Conservation (phyloP, 2,329 filamentous ascomycete species). For the Penicillium decumbens region DNA sequence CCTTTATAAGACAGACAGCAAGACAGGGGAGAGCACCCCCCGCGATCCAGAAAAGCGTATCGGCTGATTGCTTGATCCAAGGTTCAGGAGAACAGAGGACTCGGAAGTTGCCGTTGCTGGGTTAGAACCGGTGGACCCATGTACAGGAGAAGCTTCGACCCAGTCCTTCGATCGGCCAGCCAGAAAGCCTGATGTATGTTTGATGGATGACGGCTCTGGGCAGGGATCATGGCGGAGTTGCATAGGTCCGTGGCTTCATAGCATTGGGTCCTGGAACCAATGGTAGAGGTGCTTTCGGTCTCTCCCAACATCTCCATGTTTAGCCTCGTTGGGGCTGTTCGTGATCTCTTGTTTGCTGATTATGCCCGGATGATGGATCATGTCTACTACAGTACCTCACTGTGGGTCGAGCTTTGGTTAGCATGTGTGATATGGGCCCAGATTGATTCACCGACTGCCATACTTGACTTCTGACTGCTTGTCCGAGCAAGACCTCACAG, state of each 20-base stretch:
- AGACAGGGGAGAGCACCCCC: background rate
- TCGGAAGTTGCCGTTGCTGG: slow-evolving; percentile 17
- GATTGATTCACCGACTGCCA: background rate
- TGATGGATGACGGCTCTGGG: slow-evolving; percentile 6
- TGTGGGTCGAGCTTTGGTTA: background rate
- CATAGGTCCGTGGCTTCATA: slow-evolving; percentile 3
- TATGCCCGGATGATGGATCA: background rate
- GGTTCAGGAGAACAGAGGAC: background rate
- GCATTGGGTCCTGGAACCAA: slow-evolving; percentile 7
- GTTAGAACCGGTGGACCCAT: background rate
- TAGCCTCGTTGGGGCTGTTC: slow-evolving; percentile 1
- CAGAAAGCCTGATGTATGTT: background rate
- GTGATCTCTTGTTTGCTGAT: slow-evolving; percentile 5
- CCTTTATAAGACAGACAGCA: background rate
- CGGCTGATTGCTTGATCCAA: slow-evolving; percentile 1
- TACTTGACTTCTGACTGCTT: too few relatives aligned
- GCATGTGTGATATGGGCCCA: background rate
- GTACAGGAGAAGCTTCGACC: slow-evolving; percentile 3
- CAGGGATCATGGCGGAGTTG: slow-evolving; percentile 1
- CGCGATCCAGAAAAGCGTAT: slow-evolving; percentile 2
- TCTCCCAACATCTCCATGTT: slow-evolving; percentile 7
- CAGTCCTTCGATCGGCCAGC: slow-evolving; percentile 9
- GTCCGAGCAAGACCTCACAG: background rate
- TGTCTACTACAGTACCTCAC: background rate
- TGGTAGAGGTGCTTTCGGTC: slow-evolving; percentile 5